Base-by-base conservation (phyloP, 352 stramenopile genomes). In the Globisporangium recalcitrans region DNA sequence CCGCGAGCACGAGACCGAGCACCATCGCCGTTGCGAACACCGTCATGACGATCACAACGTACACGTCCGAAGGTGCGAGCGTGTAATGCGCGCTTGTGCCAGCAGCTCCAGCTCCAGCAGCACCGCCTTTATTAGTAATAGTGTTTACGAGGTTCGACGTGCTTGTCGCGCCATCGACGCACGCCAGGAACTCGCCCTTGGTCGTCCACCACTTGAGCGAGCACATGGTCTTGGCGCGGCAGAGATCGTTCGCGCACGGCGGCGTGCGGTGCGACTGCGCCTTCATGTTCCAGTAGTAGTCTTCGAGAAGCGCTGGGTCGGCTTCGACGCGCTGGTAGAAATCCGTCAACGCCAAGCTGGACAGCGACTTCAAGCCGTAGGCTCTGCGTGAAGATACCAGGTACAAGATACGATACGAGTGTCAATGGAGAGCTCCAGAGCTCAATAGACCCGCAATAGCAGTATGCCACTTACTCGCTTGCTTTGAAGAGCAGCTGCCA, bases 221-320 rank as follows among this genome's bases (percentile, higher is more conserved):
- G 42, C 85, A 94, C 46, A 88, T 52, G 52, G 78, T 85, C 38
- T 85, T 56, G 5, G 81, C 80, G 51, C 78, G 78, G 55, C 85
- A 94, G 2, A 64, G n/a, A 24, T 72, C 69, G 4, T 59, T 63
- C 1, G 69, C 40, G 52, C 86, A 95, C 14, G 72, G 75, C 4
- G 65, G 66, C 31, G 73, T 52, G 13, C 75, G 74, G 47, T 74
- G 68, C 21, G 84, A 89, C 60, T 78, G 77, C 19, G 86, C 86
- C 68, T 93, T 92, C 78, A 88, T 93, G 71, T 95, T 90, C 70
- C 73, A 87, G 62, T 90, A 88, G 74, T 95, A 95, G 19, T 67
- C 62, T 24, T 89, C 74, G 24, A 92, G 64, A 19, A 95, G 74
- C 16, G 65, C 71, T 6, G 64, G 38, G 52, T 93, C 84, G 19